Evolutionary conservation across 306 rosid species (phyloP), one percentile per base, ranked within the genome.

Genomic region (Pachyrhizus erosus): DNA sequence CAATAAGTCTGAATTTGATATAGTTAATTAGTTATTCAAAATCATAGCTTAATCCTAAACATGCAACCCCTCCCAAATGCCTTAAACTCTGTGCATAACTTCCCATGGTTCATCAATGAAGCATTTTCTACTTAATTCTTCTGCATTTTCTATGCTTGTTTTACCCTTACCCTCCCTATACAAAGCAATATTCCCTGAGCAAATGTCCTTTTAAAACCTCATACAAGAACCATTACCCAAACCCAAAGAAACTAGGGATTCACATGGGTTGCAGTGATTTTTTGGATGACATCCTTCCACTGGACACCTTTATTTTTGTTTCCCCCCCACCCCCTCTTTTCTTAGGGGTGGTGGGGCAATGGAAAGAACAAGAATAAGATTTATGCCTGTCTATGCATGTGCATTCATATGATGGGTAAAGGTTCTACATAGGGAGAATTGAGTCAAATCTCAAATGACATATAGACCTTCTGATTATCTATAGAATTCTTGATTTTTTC

Each of bases 401-500:
- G 31, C 52, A 2, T 48, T 29, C 62, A 21, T 75, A 3, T 45
- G 57, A 43, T 27, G 9, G 64, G 54, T 78, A 62, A 52, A 43
- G 12, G 70, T 67, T 78, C 31, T 78, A 57, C 31, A 5, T 71
- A 5, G 61, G 43, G 52, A 69, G 57, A 75, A 69, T n/a, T 54
- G 45, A 69, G 6, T 69, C 52, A 21, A 69, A 40, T 20, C 54
- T 42, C 20, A 67, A 39, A n/a, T 10, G 49, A 40, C 43, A 43
- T 48, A 6, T 69, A 39, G 46, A 31, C 54, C 83, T 58, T 55
- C 62, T 71, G 23, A 20, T 77, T 43, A 73, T 26, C 27, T 78
- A 21, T 29, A 5, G 7, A 29, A 14, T 70, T 68, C 14, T 76
- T 34, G 48, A 68, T 67, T 37, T 77, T 27, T 73, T 69, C 27